These are phyloP conservation scores for Ascochyta koolunga DNA, from an alignment of 2,329 filamentous ascomycete genomes.

Conservation along the genomic window DNA sequence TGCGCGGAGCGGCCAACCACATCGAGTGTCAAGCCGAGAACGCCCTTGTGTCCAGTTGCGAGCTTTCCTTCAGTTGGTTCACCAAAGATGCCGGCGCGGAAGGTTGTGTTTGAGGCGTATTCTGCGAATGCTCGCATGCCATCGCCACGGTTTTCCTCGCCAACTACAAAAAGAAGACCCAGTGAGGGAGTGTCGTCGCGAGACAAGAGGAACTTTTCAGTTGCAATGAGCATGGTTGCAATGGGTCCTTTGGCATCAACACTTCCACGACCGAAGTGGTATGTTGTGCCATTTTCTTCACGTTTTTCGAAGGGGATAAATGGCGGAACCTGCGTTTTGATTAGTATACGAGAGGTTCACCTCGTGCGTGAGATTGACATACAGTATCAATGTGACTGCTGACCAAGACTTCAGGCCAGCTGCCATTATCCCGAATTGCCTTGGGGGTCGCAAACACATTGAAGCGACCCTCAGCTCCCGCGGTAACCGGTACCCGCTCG, in stretches of 20 bases:
- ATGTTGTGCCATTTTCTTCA: slow-evolving; percentile 58
- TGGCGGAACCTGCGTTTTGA: slow-evolving; percentile 54
- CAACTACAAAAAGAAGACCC: slow-evolving; percentile 68
- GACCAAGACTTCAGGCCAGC: slow-evolving; percentile 64
- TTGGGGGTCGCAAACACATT: slow-evolving; percentile 73
- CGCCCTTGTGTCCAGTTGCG: slow-evolving; percentile 88
- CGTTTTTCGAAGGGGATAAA: slow-evolving; percentile 68
- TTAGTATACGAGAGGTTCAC: neutral
- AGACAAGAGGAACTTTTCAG: slow-evolving; percentile 58
- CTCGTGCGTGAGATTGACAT: neutral
- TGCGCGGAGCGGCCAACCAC: slow-evolving; percentile 79
- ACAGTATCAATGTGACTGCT: slow-evolving; percentile 80
- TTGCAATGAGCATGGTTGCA: slow-evolving; percentile 73
- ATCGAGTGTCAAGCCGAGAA: slow-evolving; percentile 67
- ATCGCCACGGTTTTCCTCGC: slow-evolving; percentile 79
- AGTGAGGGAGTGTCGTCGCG: slow-evolving; percentile 47
- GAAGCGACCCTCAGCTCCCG: slow-evolving; percentile 58
- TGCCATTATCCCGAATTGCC: slow-evolving; percentile 44
- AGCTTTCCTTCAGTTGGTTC: slow-evolving; percentile 90
- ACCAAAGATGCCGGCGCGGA: slow-evolving; percentile 81
- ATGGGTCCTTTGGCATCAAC: slow-evolving; percentile 65
- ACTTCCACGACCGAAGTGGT: slow-evolving; percentile 67
- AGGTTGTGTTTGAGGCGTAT: slow-evolving; percentile 46
- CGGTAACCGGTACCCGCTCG: slow-evolving; percentile 50
- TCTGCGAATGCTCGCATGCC: slow-evolving; percentile 69